Conservation (phyloP, 257 asterid species). For the Capsicum baccatum region DNA sequence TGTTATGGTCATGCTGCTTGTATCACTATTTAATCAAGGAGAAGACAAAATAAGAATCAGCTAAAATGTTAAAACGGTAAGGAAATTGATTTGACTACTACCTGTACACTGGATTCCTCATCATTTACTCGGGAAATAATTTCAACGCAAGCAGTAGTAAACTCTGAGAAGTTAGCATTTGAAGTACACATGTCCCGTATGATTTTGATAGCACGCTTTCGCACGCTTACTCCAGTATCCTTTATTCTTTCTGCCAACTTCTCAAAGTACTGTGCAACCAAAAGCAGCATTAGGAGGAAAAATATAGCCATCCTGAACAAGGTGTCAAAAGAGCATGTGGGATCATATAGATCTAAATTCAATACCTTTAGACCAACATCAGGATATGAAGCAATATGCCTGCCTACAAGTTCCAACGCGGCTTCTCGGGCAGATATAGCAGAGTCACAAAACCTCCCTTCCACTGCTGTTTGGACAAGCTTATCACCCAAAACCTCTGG, state of each 20-base stretch:
- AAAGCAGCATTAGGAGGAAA: constrained; percentile 40
- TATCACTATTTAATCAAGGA: constrained; percentile 8
- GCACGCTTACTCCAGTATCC: constrained; percentile 98
- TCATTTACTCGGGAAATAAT: constrained; percentile 92
- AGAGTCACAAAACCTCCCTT: constrained; percentile 97
- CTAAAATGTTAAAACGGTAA: constrained; percentile 22
- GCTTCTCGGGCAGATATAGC: constrained; percentile 99
- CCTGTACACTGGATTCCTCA: constrained; percentile 98
- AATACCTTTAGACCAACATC: constrained; percentile 98
- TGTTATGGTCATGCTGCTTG: not conserved
- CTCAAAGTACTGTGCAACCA: constrained; percentile 75
- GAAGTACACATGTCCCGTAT: constrained; percentile 95
- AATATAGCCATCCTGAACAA: constrained; percentile 30
- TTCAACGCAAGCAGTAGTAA: constrained; percentile 79
- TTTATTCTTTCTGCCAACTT: constrained; percentile 97
- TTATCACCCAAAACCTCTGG: constrained; percentile 95
- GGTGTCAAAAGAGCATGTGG: constrained; percentile 27
- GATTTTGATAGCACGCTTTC: constrained; percentile 96
- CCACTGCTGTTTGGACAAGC: constrained; percentile 91
- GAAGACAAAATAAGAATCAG: constrained; percentile 13
- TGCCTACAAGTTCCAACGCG: constrained; percentile 98
- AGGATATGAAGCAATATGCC: constrained; percentile 98
- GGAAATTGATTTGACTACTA: constrained; percentile 40
- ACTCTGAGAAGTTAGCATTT: constrained; percentile 65
- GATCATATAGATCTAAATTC: constrained; percentile 37